A percentile compares a stretch with the other conserved stretches of the same genome.
phyloP scores from a whole-genome alignment of 1,284 basidiomycete species.

The Tilletia walkeri region DNA sequence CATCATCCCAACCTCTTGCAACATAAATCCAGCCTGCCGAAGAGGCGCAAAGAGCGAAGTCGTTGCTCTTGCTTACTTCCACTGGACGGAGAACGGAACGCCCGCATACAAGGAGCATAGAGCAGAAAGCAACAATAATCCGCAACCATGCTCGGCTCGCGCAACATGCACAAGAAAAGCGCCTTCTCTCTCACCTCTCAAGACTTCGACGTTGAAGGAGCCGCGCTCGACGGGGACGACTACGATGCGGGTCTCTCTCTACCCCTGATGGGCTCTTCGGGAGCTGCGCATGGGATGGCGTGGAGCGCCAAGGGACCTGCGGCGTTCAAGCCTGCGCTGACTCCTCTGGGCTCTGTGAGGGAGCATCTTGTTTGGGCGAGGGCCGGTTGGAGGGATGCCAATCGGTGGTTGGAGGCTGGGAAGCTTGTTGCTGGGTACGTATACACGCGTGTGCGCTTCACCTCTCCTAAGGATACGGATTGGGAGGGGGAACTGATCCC shows the following conservation, averaged over 20 bases:
- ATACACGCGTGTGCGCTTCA: no score
- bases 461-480: no score
- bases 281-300: slow-evolving; percentile 20
- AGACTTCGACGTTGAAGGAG: slow-evolving; percentile 52
- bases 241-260: slow-evolving; percentile 45
- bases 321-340: slow-evolving; percentile 31
- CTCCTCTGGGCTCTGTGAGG: slow-evolving; percentile 28
- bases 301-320: slow-evolving; percentile 52
- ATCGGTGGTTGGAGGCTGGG: slow-evolving; percentile 39
- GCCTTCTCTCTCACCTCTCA: slow-evolving; percentile 30
- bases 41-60: no score
- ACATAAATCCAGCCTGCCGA: no score
- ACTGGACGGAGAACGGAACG: no score
- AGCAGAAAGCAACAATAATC: no score
- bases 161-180: slow-evolving; percentile 16
- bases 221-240: slow-evolving; percentile 31
- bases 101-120: no score
- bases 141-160: background rate
- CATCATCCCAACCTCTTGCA: no score
- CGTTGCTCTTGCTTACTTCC: no score
- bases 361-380: slow-evolving; percentile 44
- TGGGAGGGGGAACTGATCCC: background rate
- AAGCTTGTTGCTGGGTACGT: slow-evolving; percentile 23
- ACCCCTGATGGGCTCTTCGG: slow-evolving; percentile 26
- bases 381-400: slow-evolving; percentile 43